Conservation (phyloP, 495 filamentous ascomycete species). For the Copromyces sp. region DNA sequence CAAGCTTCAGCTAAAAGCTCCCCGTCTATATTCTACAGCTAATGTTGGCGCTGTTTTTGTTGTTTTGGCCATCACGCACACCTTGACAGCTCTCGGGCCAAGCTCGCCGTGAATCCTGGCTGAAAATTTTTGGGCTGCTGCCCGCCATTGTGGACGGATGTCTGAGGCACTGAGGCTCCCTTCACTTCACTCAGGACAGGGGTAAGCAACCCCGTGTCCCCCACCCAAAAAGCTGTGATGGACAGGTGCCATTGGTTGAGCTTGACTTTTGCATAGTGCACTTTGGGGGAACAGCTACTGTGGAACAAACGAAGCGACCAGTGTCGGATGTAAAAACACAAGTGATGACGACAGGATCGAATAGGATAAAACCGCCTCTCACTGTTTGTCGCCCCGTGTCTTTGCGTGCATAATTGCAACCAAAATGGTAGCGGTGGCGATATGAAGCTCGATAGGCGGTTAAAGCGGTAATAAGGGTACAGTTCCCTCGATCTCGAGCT, state of each 20-base stretch:
- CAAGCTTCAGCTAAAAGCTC: not conserved
- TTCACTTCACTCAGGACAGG: slow-evolving; percentile 1
- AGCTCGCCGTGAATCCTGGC: not conserved
- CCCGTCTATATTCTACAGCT: not conserved
- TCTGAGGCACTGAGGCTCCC: slow-evolving; percentile 26
- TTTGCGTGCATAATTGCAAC: not conserved
- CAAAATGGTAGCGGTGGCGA: not conserved
- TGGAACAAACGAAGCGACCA: not conserved
- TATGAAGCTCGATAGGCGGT: not conserved
- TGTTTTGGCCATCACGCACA: not conserved
- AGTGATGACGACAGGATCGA: not conserved
- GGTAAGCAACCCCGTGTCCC: not conserved
- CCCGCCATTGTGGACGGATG: slow-evolving; percentile 8
- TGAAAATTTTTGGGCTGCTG: slow-evolving; percentile 22
- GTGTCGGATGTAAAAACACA: not conserved
- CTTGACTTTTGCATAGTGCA: not conserved
- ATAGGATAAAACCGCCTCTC: not conserved
- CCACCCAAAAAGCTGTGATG: not conserved
- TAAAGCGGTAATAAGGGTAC: not conserved
- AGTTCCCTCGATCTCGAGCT: not conserved
- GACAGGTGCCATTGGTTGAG: not conserved
- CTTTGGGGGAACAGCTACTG: not conserved
- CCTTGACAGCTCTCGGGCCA: not conserved
- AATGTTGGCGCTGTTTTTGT: not conserved
- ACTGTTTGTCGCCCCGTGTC: not conserved